phyloP scores from a whole-genome alignment of 1,284 basidiomycete genomes.

The Apiotrichum domesticum region DNA sequence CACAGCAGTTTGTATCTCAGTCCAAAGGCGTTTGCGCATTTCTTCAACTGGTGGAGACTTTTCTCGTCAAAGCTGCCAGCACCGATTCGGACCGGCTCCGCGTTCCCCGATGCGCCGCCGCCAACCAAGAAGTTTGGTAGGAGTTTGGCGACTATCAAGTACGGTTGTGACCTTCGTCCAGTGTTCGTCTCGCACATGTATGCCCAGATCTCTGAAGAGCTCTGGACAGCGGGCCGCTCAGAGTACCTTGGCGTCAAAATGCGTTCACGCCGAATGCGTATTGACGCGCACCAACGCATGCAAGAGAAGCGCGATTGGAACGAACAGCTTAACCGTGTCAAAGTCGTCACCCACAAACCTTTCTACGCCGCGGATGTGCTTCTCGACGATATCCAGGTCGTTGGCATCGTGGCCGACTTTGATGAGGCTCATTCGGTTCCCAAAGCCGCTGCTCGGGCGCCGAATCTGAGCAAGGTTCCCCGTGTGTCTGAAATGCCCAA shows the following conservation, averaged over 20 bases:
- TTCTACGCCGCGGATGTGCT: slow-evolving; percentile 91
- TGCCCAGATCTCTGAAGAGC: slow-evolving; percentile 64
- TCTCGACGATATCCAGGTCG: slow-evolving; percentile 69
- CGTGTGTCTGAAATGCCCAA: slow-evolving; percentile 28
- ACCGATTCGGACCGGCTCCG: slow-evolving; percentile 78
- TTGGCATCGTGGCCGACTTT: slow-evolving; percentile 73
- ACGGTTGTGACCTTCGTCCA: slow-evolving; percentile 70
- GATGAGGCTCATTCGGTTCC: slow-evolving; percentile 51
- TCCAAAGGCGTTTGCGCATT: slow-evolving; percentile 80
- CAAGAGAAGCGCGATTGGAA: slow-evolving; percentile 56
- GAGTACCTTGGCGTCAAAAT: slow-evolving; percentile 71
- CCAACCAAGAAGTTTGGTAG: slow-evolving; percentile 84
- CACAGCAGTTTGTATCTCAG: slow-evolving; percentile 80
- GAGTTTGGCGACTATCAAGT: slow-evolving; percentile 88
- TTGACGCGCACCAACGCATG: slow-evolving; percentile 88
- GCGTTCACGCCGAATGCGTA: slow-evolving; percentile 70
- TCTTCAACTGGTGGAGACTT: slow-evolving; percentile 84
- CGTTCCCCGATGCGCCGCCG: slow-evolving; percentile 65
- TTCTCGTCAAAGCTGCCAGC: slow-evolving; percentile 76
- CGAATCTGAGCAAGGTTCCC: slow-evolving; percentile 3
- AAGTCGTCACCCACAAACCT: slow-evolving; percentile 59
- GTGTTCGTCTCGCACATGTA: slow-evolving; percentile 86
- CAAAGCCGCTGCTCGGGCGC: background rate
- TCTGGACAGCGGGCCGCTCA: slow-evolving; percentile 73
- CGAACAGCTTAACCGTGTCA: slow-evolving; percentile 37